Conservation (phyloP, 83 land plant genomes). For the Picea abies region DNA sequence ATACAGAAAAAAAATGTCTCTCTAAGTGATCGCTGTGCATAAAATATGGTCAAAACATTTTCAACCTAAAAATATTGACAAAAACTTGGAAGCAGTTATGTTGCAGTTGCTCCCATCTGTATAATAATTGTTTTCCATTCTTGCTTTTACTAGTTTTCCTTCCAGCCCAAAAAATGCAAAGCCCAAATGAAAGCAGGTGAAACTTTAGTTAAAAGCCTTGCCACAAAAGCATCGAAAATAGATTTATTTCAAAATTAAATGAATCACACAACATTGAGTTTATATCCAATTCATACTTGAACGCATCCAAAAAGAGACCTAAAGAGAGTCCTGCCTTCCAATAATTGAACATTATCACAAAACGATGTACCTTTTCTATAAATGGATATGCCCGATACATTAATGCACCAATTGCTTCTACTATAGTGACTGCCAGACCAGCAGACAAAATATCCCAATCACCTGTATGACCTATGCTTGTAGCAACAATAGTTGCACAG, state of each 20-base stretch:
- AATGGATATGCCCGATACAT: slow-evolving; percentile 58
- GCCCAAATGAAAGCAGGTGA: not conserved
- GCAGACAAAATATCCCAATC: slow-evolving; percentile 91
- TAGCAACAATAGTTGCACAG: slow-evolving; percentile 74
- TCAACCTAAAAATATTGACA: not conserved
- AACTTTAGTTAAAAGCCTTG: not conserved
- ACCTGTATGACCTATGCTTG: slow-evolving; percentile 83
- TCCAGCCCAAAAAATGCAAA: not conserved
- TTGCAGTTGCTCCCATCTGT: not conserved
- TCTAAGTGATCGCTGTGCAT: not conserved
- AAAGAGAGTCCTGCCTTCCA: slow-evolving; percentile 87
- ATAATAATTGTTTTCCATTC: not conserved
- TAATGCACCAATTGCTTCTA: slow-evolving; percentile 76
- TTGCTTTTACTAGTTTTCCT: not conserved
- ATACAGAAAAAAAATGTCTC: not conserved
- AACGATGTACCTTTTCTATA: slow-evolving; percentile 27
- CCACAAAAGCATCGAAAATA: slow-evolving; percentile 22
- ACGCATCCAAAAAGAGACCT: slow-evolving; percentile 86
- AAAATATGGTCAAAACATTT: not conserved
- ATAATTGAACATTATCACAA: slow-evolving; percentile 64
- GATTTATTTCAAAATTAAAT: slow-evolving; percentile 22
- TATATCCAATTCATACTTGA: slow-evolving; percentile 51
- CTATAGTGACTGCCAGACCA: slow-evolving; percentile 67
- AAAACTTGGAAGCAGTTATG: not conserved
- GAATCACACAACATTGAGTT: slow-evolving; percentile 9